Conservation (phyloP, 352 stramenopile species). For the Phytopythium cucurbitacearum region DNA sequence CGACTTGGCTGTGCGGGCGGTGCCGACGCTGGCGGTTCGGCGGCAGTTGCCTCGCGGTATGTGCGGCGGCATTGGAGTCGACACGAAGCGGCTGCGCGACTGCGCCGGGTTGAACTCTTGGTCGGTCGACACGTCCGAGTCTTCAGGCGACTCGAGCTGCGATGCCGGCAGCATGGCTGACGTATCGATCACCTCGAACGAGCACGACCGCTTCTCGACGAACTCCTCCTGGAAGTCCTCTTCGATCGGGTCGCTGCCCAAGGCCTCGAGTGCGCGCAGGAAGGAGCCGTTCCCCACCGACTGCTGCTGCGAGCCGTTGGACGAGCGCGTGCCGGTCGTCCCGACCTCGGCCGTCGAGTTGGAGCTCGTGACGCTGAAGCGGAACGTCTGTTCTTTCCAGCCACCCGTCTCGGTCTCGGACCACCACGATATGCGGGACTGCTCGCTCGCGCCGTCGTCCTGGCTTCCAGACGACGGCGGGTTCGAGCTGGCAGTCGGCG, state of each 20-base stretch:
- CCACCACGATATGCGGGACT: conserved; percentile 36
- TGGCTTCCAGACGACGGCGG: not conserved
- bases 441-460: conserved; percentile 1
- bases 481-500: conserved; percentile 1
- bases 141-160: conserved; percentile 15
- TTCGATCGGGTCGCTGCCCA: conserved; percentile 10
- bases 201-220: conserved; percentile 26
- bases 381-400: conserved; percentile 30
- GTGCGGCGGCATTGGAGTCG: conserved; percentile 16
- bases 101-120: conserved; percentile 6
- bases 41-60: conserved; percentile 8
- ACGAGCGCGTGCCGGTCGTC: conserved; percentile 12
- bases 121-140: conserved; percentile 8
- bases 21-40: conserved; percentile 23
- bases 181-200: conserved; percentile 37
- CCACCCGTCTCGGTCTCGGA: conserved; percentile 32
- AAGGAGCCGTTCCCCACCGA: conserved; percentile 19
- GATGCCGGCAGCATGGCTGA: conserved; percentile 31
- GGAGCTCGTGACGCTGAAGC: conserved; percentile 29
- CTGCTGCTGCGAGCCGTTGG: conserved; percentile 21
- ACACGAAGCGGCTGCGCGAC: conserved; percentile 20
- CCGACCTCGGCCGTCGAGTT: conserved; percentile 17
- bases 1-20: conserved; percentile 11
- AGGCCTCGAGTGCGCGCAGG: conserved; percentile 16
- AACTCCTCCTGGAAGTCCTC: conserved; percentile 13